A percentile compares a stretch with the other conserved stretches of the same genome.
These are phyloP conservation scores for Picochlorum costavermella DNA, from an alignment of 139 green algal species.

Conservation along the genomic window DNA sequence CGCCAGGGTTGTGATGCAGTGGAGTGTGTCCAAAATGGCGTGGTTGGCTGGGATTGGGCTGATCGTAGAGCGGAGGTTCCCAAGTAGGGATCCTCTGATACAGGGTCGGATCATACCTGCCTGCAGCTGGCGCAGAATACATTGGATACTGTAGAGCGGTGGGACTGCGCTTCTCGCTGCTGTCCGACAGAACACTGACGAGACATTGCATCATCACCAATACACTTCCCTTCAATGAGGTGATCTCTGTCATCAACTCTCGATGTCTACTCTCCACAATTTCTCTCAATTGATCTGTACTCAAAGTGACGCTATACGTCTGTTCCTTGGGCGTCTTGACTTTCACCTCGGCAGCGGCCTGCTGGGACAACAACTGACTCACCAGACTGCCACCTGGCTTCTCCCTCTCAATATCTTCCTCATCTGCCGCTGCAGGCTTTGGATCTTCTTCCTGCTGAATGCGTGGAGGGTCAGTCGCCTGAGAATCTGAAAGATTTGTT, in stretches of 20 bases:
- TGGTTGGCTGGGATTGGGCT: too few relatives aligned
- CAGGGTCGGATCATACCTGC: too few relatives aligned
- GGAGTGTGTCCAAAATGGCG: too few relatives aligned
- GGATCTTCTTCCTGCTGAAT: not conserved
- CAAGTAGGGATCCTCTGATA: too few relatives aligned
- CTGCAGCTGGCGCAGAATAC: too few relatives aligned
- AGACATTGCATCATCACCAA: not conserved
- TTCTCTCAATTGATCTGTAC: not conserved
- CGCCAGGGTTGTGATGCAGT: too few relatives aligned
- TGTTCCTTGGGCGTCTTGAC: not conserved
- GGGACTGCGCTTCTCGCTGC: too few relatives aligned
- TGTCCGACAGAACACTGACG: too few relatives aligned
- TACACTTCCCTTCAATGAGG: not conserved
- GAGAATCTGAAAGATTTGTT: not conserved
- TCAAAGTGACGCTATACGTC: not conserved
- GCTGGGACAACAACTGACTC: not conserved
- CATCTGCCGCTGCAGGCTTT: not conserved
- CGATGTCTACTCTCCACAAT: not conserved
- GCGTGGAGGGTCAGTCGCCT: not conserved
- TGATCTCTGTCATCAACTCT: not conserved
- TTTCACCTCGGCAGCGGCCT: not conserved
- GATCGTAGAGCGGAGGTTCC: too few relatives aligned
- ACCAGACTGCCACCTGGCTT: too few relatives aligned
- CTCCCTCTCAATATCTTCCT: too few relatives aligned
- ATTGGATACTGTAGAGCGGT: too few relatives aligned